phyloP scores from a whole-genome alignment of 2,329 filamentous ascomycete species.

The Alternaria dauci region DNA sequence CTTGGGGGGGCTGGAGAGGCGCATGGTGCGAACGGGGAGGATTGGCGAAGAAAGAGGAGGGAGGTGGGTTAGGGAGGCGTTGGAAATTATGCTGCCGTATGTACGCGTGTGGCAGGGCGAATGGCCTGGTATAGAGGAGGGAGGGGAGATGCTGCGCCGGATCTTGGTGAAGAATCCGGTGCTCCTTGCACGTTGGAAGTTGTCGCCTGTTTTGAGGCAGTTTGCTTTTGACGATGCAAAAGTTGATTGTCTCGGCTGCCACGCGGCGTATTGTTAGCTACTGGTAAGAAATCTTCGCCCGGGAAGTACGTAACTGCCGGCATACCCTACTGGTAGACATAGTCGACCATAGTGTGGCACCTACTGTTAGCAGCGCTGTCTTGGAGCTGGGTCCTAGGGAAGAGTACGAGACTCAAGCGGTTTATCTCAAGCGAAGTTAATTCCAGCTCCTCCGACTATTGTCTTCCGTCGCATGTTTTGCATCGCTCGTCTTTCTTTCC shows the following conservation, averaged over 20 bases:
- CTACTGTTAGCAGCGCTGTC: no score
- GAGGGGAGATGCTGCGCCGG: neutral
- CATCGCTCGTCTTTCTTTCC: no score
- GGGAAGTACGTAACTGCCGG: neutral
- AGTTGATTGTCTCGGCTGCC: slow-evolving; percentile 10
- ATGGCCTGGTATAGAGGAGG: neutral
- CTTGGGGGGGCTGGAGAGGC: neutral
- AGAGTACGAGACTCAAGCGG: no score
- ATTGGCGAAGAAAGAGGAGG: slow-evolving; percentile 1
- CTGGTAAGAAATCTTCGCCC: neutral
- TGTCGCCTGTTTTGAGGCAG: slow-evolving; percentile 5
- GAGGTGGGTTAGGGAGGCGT: neutral
- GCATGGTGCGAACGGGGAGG: neutral
- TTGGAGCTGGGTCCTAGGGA: no score
- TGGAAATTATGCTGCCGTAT: slow-evolving; percentile 1
- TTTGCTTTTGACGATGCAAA: slow-evolving; percentile 8
- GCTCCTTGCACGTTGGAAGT: slow-evolving; percentile 6
- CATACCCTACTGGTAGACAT: no score
- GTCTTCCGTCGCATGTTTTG: no score
- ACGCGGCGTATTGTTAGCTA: slow-evolving; percentile 6
- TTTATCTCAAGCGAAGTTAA: no score
- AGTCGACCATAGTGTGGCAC: no score
- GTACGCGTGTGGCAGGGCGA: neutral
- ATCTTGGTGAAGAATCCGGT: slow-evolving; percentile 1
- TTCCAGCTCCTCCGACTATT: no score